phyloP scores from a whole-genome alignment of 768 basidiomycete species.

The Basidioascus undulatus region DNA sequence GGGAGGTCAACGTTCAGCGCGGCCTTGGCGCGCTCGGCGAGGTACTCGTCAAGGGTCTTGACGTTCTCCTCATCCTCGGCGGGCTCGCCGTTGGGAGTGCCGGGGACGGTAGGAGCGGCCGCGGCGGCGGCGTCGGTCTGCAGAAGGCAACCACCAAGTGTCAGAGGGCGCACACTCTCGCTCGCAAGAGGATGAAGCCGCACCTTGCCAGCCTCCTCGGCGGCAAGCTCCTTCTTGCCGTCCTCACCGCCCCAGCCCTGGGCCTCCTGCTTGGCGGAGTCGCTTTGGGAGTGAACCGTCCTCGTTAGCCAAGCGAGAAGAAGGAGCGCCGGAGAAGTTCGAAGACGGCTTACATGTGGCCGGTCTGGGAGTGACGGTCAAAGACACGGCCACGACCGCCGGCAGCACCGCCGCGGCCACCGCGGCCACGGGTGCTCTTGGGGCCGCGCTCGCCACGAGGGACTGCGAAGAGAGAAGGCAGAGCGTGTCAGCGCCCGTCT shows the following conservation, averaged over 20 bases:
- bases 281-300: conserved; percentile 26
- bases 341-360: conserved; percentile 25
- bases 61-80: conserved; percentile 76
- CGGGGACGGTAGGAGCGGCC: conserved; percentile 18
- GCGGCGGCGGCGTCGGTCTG: conserved; percentile 21
- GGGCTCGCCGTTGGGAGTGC: conserved; percentile 13
- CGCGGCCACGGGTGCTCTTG: conserved; percentile 25
- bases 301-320: background rate
- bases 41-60: conserved; percentile 78
- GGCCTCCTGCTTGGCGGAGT: conserved; percentile 83
- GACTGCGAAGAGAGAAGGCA: too few species aligned
- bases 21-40: conserved; percentile 41
- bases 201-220: conserved; percentile 44
- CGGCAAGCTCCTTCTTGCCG: conserved; percentile 55
- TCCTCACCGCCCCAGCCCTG: conserved; percentile 91
- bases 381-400: conserved; percentile 39
- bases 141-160: too few species aligned
- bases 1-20: conserved; percentile 48
- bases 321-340: background rate
- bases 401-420: conserved; percentile 19
- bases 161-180: conserved; percentile 5
- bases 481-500: too few species aligned
- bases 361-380: conserved; percentile 70
- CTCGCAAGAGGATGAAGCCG: conserved; percentile 38
- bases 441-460: too few species aligned